Conservation (phyloP, 108 stramenopile species). For the Pseudonitzschia pungens region DNA sequence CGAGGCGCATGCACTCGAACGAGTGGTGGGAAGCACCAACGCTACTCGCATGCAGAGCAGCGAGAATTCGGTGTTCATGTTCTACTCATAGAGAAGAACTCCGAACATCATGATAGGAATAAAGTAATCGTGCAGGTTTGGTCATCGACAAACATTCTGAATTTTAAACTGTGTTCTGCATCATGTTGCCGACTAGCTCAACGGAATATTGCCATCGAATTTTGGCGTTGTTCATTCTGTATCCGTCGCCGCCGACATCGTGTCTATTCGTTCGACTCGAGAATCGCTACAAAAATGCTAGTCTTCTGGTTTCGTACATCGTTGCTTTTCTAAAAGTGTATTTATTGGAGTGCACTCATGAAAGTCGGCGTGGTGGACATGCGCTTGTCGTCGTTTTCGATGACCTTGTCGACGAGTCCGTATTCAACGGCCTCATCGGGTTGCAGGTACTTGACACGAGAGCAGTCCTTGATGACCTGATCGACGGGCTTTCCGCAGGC, state of each 20-base stretch:
- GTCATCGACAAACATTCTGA: neutral
- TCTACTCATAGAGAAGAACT: conserved; percentile 29
- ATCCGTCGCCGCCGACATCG: too few species aligned
- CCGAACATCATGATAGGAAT: neutral
- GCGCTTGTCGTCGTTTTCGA: conserved; percentile 61
- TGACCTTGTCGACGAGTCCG: conserved; percentile 94
- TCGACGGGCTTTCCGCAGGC: conserved; percentile 90
- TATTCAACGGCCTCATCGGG: conserved; percentile 97
- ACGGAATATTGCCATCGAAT: too few species aligned
- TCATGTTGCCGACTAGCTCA: too few species aligned
- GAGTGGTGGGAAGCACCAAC: conserved; percentile 83
- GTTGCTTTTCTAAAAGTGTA: neutral
- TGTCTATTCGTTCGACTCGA: too few species aligned
- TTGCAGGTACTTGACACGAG: conserved; percentile 93
- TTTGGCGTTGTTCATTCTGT: too few species aligned
- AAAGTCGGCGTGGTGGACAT: conserved; percentile 78
- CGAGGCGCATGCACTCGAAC: conserved; percentile 89
- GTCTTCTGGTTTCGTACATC: neutral
- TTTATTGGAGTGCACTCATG: conserved; percentile 32
- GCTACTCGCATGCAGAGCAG: conserved; percentile 70
- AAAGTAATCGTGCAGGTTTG: neutral
- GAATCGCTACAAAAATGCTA: neutral
- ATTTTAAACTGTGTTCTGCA: too few species aligned
- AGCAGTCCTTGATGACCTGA: conserved; percentile 86
- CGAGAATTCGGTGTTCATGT: conserved; percentile 72